Base-by-base conservation (phyloP, 768 basidiomycete species). In the Lepiota brunneoincarnata region DNA sequence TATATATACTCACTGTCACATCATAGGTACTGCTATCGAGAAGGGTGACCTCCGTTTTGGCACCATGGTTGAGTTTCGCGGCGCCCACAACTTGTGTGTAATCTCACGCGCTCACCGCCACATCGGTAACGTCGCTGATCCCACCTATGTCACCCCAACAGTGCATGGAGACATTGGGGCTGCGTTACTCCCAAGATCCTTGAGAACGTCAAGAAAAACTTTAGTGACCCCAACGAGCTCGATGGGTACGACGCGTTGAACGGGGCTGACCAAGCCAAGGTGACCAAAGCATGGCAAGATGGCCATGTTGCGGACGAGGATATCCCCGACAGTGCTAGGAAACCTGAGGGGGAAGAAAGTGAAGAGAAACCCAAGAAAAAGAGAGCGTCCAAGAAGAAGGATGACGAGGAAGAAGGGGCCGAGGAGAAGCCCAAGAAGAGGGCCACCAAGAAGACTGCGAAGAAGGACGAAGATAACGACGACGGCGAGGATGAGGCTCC, bases 151-250 rank as follows among this genome's bases (percentile, higher is more conserved):
- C 56, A 7, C 37, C 41, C 34, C 7, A 23, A 42, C 51, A 91
- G 89, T 64, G 67, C 76, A 31, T 96, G 91, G 91, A 83, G 91
- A 58, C 93, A 96, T 64, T 96, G 92, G 92, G 93, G 93, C 17
- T 95, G 93, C 64, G 77, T 80, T 6, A 93, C 92, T 0, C 40
- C 75, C 17, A 83, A 79, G 62, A 82, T 93, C 45, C 61, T 96
- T 28, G 64, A 63, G 18, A 94, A 93, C 64, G 75, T 90, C 68
- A 89, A 93, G 71, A 74, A 75, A 11, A 68, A 72, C 2, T 78
- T 88, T 57, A 73, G 75, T 1, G 74, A 75, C 4, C 74, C 83
- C 0, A 75, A 79, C 9, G 91, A 94, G 0, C 72, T 96, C 35
- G 94, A 98, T 64, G 94, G 94, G 17, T 96, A 79, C 67, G 90